phyloP scores from a whole-genome alignment of 345 rosid genomes.

The Moricandia moricandioides region DNA sequence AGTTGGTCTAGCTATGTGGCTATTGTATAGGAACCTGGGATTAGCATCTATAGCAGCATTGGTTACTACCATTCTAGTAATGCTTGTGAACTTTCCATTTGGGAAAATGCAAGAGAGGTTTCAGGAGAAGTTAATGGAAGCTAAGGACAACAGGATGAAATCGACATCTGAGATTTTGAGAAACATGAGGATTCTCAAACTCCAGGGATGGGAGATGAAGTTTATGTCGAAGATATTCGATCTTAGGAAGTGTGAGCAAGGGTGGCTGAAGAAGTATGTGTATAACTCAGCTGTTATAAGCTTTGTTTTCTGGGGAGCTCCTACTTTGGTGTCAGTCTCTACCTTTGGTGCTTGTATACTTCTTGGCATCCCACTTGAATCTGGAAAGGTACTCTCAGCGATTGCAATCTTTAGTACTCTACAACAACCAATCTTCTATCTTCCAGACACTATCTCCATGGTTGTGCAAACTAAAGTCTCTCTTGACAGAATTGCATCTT shows the following conservation, averaged over 20 bases:
- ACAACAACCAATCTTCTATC: conserved; percentile 55
- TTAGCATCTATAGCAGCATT: conserved; percentile 56
- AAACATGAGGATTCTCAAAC: conserved; percentile 77
- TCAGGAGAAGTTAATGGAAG: conserved; percentile 69
- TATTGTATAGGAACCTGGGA: conserved; percentile 63
- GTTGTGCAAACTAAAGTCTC: conserved; percentile 67
- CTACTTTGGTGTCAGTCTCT: conserved; percentile 55
- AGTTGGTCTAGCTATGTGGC: conserved; percentile 51
- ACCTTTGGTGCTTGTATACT: conserved; percentile 65
- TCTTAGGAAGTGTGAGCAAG: conserved; percentile 47
- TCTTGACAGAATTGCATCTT: conserved; percentile 61
- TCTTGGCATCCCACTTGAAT: conserved; percentile 55
- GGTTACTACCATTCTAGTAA: conserved; percentile 49
- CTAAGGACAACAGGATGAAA: conserved; percentile 67
- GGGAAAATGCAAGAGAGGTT: conserved; percentile 59
- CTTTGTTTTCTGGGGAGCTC: conserved; percentile 68
- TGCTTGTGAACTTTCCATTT: conserved; percentile 56
- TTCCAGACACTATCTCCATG: conserved; percentile 66
- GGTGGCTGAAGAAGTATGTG: conserved; percentile 59
- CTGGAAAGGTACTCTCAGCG: conserved; percentile 74
- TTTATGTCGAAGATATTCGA: conserved; percentile 59
- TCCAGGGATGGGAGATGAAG: conserved; percentile 81
- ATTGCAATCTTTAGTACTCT: conserved; percentile 71
- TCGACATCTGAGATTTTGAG: conserved; percentile 60
- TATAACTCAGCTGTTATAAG: conserved; percentile 47